Evolutionary conservation across 768 basidiomycete species (phyloP), one percentile per base, ranked within the genome.

Genomic region (Boletus edulis): DNA sequence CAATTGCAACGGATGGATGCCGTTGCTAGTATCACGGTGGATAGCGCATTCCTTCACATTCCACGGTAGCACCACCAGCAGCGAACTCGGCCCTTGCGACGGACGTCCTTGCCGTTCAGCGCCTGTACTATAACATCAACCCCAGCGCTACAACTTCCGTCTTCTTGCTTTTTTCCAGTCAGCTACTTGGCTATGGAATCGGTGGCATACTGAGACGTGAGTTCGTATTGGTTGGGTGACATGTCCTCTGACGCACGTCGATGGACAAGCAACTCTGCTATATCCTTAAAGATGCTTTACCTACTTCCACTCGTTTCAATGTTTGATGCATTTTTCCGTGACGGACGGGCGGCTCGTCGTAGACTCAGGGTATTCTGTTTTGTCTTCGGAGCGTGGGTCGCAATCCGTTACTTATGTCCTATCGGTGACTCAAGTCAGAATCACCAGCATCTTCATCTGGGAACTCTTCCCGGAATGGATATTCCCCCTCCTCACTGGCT

Each of bases 401-500:
- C 14, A 3, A 4, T 73, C 24, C 6, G 73, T 45, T 54, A 42
- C 38, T 46, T 2, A 10, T 40, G 37, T 29, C 27, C 42, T 34
- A 27, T 32, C 7, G 15, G 24, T 40, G 32, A 3, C 18, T 27
- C 3, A 39, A 42, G 18, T 17, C 13, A n/a, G 11, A 42, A 12
- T 4, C 1, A 76, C 14, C 35, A 74, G 70, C 1, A 81, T 73
- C 40, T 67, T 72, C 51, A 45, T 65, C 37, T 69, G 66, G 59
- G 60, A 62, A 52, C 41, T 68, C 38, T 55, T 69, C 40, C 67
- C 67, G 10, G 55, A 66, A 39, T 70, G 66, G 64, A 64, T 70
- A 27, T 87, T 87, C 58, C 86, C 86, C 0, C 73, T 87, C 22
- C 60, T 86, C 34, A 84, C 83, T 3, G 85, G 84, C 20, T 71